These are phyloP conservation scores for Phytophthora pseudosyringae DNA, from an alignment of 352 stramenopile genomes.

Conservation along the genomic window DNA sequence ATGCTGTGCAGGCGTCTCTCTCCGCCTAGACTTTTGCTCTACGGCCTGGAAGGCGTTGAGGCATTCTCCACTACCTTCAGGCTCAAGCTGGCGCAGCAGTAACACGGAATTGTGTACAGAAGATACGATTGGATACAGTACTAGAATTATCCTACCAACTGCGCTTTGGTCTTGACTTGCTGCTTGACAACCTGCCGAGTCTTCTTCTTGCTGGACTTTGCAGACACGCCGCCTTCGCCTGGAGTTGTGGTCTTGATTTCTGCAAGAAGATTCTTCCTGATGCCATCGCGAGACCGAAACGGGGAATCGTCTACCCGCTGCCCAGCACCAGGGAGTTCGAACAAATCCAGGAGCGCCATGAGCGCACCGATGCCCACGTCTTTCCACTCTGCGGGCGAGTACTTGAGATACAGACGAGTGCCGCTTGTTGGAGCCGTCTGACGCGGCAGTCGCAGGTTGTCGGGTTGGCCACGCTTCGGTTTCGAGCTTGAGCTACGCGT, in stretches of 20 bases:
- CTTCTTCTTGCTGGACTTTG: conserved; percentile 21
- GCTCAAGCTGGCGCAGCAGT: too few relatives aligned
- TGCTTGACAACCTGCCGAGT: conserved; percentile 21
- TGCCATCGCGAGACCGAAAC: conserved; percentile 58
- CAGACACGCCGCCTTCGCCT: neutral
- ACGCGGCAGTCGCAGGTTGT: conserved; percentile 19
- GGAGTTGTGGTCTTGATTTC: conserved; percentile 45
- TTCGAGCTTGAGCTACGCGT: conserved; percentile 20
- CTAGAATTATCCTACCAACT: neutral
- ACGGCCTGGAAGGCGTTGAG: neutral
- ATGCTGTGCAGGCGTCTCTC: neutral
- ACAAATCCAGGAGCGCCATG: conserved; percentile 68
- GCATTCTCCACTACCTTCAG: neutral
- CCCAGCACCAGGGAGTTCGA: conserved; percentile 46
- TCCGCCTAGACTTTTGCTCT: neutral
- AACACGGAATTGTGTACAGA: neutral
- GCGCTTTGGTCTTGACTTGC: conserved; percentile 18
- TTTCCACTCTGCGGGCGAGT: conserved; percentile 65
- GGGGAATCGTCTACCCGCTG: conserved; percentile 45
- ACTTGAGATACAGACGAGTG: conserved; percentile 66
- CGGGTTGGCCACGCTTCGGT: conserved; percentile 13
- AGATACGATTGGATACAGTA: neutral
- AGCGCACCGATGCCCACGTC: conserved; percentile 73
- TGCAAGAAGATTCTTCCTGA: conserved; percentile 56
- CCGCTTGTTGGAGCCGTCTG: conserved; percentile 26